A percentile compares a stretch with the other conserved stretches of the same genome.
Evolutionary conservation across 352 stramenopile species (phyloP).

Genomic region (Pilasporangium apinafurcum): DNA sequence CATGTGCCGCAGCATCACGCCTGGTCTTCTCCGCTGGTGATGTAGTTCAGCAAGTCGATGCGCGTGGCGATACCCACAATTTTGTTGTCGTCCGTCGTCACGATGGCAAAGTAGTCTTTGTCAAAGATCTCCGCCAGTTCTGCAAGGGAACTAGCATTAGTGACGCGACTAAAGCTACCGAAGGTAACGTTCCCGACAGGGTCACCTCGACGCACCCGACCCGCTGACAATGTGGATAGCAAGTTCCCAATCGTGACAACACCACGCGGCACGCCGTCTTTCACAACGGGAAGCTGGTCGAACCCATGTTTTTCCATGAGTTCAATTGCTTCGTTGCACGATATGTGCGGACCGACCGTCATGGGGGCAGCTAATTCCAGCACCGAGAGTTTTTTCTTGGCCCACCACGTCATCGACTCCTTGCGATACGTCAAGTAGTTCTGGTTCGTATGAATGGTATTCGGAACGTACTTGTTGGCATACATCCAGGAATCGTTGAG

Average conservation of each 20-base stretch:
- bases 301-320: slow-evolving; percentile 90
- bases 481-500: slow-evolving; percentile 94
- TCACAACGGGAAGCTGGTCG: slow-evolving; percentile 71
- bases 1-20: too few relatives aligned
- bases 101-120: slow-evolving; percentile 93
- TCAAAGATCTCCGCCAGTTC: slow-evolving; percentile 93
- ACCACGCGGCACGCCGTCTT: slow-evolving; percentile 69
- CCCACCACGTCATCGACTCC: slow-evolving; percentile 91
- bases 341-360: slow-evolving; percentile 79
- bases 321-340: slow-evolving; percentile 89
- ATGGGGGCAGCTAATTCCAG: slow-evolving; percentile 73
- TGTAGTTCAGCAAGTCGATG: slow-evolving; percentile 96
- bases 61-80: slow-evolving; percentile 92
- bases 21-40: too few relatives aligned
- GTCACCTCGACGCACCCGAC: slow-evolving; percentile 76
- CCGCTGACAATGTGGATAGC: slow-evolving; percentile 84
- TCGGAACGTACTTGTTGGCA: slow-evolving; percentile 64
- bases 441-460: slow-evolving; percentile 62
- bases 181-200: slow-evolving; percentile 89
- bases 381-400: slow-evolving; percentile 75
- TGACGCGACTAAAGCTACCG: slow-evolving; percentile 91
- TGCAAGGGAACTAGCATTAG: slow-evolving; percentile 76
- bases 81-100: slow-evolving; percentile 44
- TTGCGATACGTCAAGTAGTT: slow-evolving; percentile 20
- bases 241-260: slow-evolving; percentile 96